These are phyloP conservation scores for Ceratocystis eucalypticola DNA, from an alignment of 2,329 filamentous ascomycete species.

Conservation along the genomic window DNA sequence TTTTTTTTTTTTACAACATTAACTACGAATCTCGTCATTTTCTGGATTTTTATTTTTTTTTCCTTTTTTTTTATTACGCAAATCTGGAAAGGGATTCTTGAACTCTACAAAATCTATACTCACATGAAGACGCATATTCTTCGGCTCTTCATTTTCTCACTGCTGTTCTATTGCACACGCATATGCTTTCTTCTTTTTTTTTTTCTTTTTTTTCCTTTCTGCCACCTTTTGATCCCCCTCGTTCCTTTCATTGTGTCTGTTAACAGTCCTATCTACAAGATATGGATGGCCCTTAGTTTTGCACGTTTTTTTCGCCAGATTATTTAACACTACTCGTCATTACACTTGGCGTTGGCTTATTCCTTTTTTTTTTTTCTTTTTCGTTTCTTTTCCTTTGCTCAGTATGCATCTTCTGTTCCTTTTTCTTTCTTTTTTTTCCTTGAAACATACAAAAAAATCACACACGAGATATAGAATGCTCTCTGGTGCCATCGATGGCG, in stretches of 20 bases:
- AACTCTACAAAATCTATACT: slow-evolving; percentile 9
- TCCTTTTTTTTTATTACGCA: not conserved
- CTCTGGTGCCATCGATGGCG: not conserved
- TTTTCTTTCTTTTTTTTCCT: not conserved
- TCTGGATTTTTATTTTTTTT: slow-evolving; percentile 7
- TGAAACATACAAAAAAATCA: slow-evolving; percentile 1
- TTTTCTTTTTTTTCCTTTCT: not conserved
- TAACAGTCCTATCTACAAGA: not conserved
- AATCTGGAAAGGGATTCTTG: not conserved
- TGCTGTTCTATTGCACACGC: slow-evolving; percentile 5
- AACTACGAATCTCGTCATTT: not conserved
- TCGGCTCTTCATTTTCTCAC: not conserved
- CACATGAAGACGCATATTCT: not conserved
- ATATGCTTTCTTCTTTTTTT: slow-evolving; percentile 7
- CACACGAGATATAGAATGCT: not conserved
- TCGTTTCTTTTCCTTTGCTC: not conserved
- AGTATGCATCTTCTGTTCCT: not conserved
- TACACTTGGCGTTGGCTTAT: slow-evolving; percentile 4
- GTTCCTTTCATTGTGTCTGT: not conserved
- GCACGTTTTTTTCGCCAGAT: not conserved
- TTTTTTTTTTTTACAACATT: slow-evolving; percentile 5
- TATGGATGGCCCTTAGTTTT: slow-evolving; percentile 2
- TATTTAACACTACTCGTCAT: not conserved
- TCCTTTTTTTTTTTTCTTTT: slow-evolving; percentile 7
- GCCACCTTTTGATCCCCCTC: not conserved